Evolutionary conservation across 179 eudicot species (phyloP), one percentile per base, ranked within the genome.

Genomic region (Corrigiola litoralis): DNA sequence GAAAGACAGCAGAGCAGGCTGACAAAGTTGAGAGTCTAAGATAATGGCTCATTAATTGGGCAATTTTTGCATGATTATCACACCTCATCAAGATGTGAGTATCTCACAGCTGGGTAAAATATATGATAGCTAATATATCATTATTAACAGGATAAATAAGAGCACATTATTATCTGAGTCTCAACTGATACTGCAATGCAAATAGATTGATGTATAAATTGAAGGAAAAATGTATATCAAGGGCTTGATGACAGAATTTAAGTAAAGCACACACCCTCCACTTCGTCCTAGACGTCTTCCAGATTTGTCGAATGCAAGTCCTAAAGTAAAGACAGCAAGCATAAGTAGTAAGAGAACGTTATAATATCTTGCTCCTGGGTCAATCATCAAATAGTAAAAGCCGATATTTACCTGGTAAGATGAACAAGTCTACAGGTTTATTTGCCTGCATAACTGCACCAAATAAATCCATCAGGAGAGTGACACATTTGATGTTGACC

Each of bases 251-350:
- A 2, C n/a, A 45, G 28, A 45, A 24, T 45, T 44, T 18, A 6
- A 40, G 13, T 29, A 14, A 50, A 10, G 27, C n/a, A 54, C 72
- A 53, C n/a, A 73, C 77, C 77, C 72, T 51, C 77, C 77, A 67
- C 77, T 31, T 37, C 77, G 52, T 47, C 77, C 77, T 24, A 72
- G 47, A 31, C 72, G 76, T 13, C 62, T 72, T 67, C 77, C 72
- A 17, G 58, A 47, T 61, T 49, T 67, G 57, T 73, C 72, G 61
- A 61, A 73, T 9, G 77, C 72, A 44, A 73, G 68, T 48, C 77
- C 77, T 73, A 56, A 27, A 61, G 6, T 37, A 60, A 20, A 50
- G 40, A 58, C 38, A 24, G 51, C 17, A 53, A 44, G 0, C 14
- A 53, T n/a, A n/a, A n/a, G n/a, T n/a, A 21, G 24, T 20, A 29